Conservation (phyloP, 768 basidiomycete genomes). For the Coprinopsis strossmayeri region DNA sequence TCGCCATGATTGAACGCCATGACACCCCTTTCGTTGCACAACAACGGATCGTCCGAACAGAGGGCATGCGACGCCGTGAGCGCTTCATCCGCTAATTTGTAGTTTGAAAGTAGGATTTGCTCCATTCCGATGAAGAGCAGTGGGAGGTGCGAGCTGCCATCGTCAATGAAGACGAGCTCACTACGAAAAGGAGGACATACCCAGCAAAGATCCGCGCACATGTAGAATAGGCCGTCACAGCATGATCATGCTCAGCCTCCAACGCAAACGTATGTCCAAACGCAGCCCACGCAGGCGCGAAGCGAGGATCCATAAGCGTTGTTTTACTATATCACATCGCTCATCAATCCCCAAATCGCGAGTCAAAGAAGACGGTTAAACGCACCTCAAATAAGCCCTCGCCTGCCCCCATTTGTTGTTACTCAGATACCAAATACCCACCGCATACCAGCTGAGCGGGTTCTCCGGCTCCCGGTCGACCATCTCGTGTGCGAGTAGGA, state of each 20-base stretch:
- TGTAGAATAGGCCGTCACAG: conserved; percentile 96
- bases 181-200: too few species aligned
- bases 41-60: conserved; percentile 83
- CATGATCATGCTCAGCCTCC: conserved; percentile 98
- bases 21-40: conserved; percentile 90
- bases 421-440: conserved; percentile 93
- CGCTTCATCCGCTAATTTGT: conserved; percentile 79
- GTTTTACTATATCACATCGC: conserved; percentile 62
- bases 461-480: conserved; percentile 92
- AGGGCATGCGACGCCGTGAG: conserved; percentile 74
- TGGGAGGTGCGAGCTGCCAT: conserved; percentile 82
- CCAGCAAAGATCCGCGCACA: conserved; percentile 94
- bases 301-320: conserved; percentile 92
- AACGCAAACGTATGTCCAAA: conserved; percentile 97
- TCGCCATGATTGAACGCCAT: conserved; percentile 84
- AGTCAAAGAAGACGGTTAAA: background rate
- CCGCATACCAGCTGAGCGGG: conserved; percentile 95
- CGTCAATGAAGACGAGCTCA: background rate
- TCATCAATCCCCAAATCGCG: background rate
- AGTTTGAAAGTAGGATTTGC: conserved; percentile 85
- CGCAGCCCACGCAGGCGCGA: conserved; percentile 95
- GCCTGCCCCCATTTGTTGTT: conserved; percentile 86
- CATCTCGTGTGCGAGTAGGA: conserved; percentile 94
- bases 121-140: conserved; percentile 98
- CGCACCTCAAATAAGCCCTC: conserved; percentile 88